Base-by-base conservation (phyloP, 2,329 filamentous ascomycete genomes). In the Hypomyces rosellus region DNA sequence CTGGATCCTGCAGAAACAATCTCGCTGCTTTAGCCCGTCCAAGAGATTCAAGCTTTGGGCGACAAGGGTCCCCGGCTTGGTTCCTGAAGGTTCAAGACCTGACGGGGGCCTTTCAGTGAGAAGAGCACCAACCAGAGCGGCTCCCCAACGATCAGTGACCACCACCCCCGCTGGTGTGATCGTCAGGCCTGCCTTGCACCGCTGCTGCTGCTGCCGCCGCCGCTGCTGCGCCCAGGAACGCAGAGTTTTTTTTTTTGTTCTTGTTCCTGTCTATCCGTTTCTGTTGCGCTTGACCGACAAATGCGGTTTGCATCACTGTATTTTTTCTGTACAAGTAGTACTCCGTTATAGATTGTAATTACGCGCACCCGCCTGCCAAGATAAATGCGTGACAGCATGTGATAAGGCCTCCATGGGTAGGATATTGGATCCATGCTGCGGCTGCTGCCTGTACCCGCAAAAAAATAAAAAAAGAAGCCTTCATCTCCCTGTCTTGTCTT, bases 1-100 rank as follows among this genome's bases (percentile, higher is more conserved):
- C 5, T 48, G 50, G n/a, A n/a, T n/a, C 45, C 40, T 48, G 50
- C 50, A 51, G 46, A 43, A 52, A 42, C 39, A 30, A 30, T 30
- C 25, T 30, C 25, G 25, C 25, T 30, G 41, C 41, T 34, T 48
- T 51, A 45, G 50, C 39, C 39, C 44, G 49, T 51, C 49, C 50
- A 48, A 41, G 45, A 40, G 40, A 51, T 51, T 44, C 43, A 50
- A 37, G 48, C n/a, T 20, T 22, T 13, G 16, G 15, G 15, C 39
- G 18, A 20, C 39, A 42, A 22, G 49, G 44, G 36, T 13, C 34
- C 49, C 49, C 45, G 49, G 44, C 30, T 34, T 41, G 49, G 45
- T 51, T 51, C 45, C 45, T 51, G 45, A 40, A 49, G 39, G 34
- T 37, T 30, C 25, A 30, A 30, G 6, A 8, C 25, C 25, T 30